Base-by-base conservation (phyloP, 2,329 filamentous ascomycete species). In the Amesomyces nigricolor region DNA sequence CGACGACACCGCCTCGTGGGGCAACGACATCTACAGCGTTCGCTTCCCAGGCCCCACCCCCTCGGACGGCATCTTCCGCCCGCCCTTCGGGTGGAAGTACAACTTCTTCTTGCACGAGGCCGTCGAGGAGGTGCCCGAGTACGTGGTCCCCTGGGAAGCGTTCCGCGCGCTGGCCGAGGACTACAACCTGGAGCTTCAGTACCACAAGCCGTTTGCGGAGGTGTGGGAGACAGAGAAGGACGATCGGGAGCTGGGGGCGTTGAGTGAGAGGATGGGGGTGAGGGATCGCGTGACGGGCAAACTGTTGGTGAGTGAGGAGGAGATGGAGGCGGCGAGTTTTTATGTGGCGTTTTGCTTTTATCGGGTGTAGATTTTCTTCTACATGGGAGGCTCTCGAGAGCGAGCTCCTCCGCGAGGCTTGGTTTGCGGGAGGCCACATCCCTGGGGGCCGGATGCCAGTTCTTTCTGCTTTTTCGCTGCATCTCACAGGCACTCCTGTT, bases 261-360 rank as follows among this genome's bases (percentile, higher is more conserved):
- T 99, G 65, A 95, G 90, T 63, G 91, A 96, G 74, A 83, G 91
- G n/a, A 99, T 99, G 94, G 87, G 88, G 1, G 94, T 99, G 5
- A 79, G 90, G 37, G 88, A 86, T 65, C 79, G 88, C 35, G 80
- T 81, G 17, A 80, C 82, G 9, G 83, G 81, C 5, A 82, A 65
- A 14, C 72, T 96, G 61, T 70, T 88, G 46, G 89, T 96, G 49
- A 87, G 82, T 1, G 79, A 87, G 11, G 88, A 95, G 68, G 94
- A 99, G 75, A 87, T 95, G 80, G 91, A 97, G 70, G 94, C 94
- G 44, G 89, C 87, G 10, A 84, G 81, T 64, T 95, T 97, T 67
- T 97, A 97, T 67, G 82, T 95, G 65, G 91, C 89, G 1, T 97
- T 97, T 67, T 96, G 91, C 74, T 97, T 97, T 72, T 95, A 96